A percentile compares a stretch with the other conserved stretches of the same genome.
phyloP scores from a whole-genome alignment of 1,139 yeast genomes.

The Candida sp. region DNA sequence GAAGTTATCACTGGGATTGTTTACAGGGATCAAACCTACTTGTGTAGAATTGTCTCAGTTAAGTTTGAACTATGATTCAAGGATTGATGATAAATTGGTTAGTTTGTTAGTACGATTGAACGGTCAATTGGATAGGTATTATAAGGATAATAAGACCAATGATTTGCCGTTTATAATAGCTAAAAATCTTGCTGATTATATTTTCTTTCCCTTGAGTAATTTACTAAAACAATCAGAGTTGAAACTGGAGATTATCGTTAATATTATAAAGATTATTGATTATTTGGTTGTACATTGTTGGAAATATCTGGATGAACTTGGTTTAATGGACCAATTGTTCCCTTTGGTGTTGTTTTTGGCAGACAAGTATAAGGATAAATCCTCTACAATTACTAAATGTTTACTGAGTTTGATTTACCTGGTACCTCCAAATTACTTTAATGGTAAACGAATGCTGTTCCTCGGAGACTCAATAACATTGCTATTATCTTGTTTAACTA shows the following conservation, averaged over 20 bases:
- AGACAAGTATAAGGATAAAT: constrained; percentile 11
- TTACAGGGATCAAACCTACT: constrained; percentile 26
- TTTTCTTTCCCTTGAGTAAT: constrained; percentile 38
- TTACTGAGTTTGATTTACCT: constrained; percentile 13
- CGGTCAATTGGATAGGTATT: constrained; percentile 13
- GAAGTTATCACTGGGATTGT: constrained; percentile 27
- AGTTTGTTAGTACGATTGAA: constrained; percentile 10
- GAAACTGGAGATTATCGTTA: constrained; percentile 14
- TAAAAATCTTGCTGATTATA: constrained; percentile 37
- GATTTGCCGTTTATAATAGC: constrained; percentile 20
- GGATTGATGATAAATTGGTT: constrained; percentile 2
- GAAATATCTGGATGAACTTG: constrained; percentile 23
- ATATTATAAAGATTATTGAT: constrained; percentile 25
- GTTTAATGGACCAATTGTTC: constrained; percentile 32
- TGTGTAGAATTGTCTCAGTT: constrained; percentile 30
- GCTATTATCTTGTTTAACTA: constrained; percentile 6
- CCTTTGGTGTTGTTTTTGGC: constrained; percentile 30
- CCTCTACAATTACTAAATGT: constrained; percentile 18
- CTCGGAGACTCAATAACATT: constrained; percentile 11
- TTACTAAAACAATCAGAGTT: constrained; percentile 26
- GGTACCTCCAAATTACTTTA: constrained; percentile 21
- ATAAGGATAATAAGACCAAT: constrained; percentile 8
- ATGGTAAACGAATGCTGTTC: constrained; percentile 8
- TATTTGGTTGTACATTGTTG: constrained; percentile 28
- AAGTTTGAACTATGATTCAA: constrained; percentile 7